Conservation (phyloP, 2,329 filamentous ascomycete genomes). For the Xylaria sp. region DNA sequence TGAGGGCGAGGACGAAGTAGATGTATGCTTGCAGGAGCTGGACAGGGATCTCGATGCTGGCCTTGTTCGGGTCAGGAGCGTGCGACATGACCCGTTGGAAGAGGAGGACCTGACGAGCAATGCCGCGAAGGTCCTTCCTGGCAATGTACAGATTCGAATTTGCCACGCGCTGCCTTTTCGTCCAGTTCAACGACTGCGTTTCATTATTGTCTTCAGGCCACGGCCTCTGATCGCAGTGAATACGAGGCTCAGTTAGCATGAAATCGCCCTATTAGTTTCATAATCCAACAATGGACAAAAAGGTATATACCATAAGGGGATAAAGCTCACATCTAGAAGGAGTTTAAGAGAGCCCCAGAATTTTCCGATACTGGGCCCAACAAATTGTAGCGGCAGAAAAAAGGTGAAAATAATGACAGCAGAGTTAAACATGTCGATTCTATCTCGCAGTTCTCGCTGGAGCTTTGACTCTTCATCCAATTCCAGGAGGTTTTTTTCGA, state of each 20-base stretch:
- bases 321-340: constrained; percentile 31
- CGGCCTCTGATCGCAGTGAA: constrained; percentile 38
- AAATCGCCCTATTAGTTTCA: constrained; percentile 37
- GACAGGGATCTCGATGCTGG: neutral
- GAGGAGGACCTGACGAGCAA: constrained; percentile 2
- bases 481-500: neutral
- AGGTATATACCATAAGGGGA: neutral
- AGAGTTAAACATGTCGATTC: constrained; percentile 35
- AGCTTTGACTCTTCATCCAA: neutral
- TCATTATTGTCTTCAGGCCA: constrained; percentile 1
- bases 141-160: neutral
- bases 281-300: neutral
- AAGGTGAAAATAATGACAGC: constrained; percentile 31
- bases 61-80: neutral
- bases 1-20: constrained; percentile 11
- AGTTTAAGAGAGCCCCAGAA: constrained; percentile 34
- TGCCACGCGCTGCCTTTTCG: neutral
- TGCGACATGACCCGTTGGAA: constrained; percentile 13
- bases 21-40: constrained; percentile 14
- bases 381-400: constrained; percentile 30
- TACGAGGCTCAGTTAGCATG: constrained; percentile 44
- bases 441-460: constrained; percentile 20
- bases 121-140: neutral
- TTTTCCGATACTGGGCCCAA: constrained; percentile 29
- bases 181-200: neutral